Percentiles rank a stretch among this genome's conserved stretches.
Evolutionary conservation across 202 grass and related monocot genomes (phyloP).

Genomic region (Musa balbisiana): DNA sequence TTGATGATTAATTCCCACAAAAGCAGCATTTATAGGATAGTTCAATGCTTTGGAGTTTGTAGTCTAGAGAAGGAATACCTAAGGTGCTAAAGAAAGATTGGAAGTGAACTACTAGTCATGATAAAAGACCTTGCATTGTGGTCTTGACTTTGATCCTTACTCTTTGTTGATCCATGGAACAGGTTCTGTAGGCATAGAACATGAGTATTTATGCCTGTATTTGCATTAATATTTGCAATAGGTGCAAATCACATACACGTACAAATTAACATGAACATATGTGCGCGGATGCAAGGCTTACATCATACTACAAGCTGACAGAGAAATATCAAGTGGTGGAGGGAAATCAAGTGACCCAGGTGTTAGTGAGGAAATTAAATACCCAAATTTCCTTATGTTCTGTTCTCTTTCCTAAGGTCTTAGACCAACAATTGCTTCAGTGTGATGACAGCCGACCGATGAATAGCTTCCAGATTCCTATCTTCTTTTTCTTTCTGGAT

Average conservation of each 20-base stretch:
- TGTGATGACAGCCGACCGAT: conserved; percentile 10
- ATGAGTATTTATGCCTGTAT: neutral
- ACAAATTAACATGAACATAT: neutral
- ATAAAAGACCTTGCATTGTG: neutral
- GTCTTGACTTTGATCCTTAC: neutral
- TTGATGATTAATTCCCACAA: neutral
- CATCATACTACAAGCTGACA: conserved; percentile 31
- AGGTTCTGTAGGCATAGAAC: neutral
- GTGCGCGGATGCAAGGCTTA: neutral
- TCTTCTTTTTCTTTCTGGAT: conserved; percentile 55
- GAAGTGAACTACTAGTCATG: too few relatives aligned
- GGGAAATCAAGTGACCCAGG: neutral
- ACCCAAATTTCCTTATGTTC: neutral
- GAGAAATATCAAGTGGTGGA: neutral
- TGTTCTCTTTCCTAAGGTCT: neutral
- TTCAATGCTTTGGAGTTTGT: neutral
- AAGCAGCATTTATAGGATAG: neutral
- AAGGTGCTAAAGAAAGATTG: neutral
- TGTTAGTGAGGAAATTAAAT: neutral
- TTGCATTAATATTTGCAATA: neutral
- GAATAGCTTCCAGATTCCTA: conserved; percentile 31
- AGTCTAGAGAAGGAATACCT: neutral
- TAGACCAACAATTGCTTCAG: neutral
- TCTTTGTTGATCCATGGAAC: too few relatives aligned
- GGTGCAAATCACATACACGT: neutral